Evolutionary conservation across 2,329 filamentous ascomycete genomes (phyloP).

Genomic region (Botrytis byssoidea): DNA sequence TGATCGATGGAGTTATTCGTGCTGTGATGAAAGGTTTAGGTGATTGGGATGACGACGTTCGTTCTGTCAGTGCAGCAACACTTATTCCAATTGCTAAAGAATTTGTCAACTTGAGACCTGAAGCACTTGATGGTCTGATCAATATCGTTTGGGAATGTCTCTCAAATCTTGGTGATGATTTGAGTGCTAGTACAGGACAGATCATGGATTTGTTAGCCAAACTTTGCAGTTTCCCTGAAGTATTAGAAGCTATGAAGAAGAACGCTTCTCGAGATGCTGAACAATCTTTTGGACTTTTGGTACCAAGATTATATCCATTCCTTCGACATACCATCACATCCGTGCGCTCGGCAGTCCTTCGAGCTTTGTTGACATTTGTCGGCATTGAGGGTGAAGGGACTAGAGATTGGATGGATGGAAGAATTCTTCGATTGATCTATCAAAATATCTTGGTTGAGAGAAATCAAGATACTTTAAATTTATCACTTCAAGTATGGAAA

Average conservation of each 20-base stretch:
- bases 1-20: constrained; percentile 89
- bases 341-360: constrained; percentile 87
- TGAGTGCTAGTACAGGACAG: constrained; percentile 94
- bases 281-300: constrained; percentile 86
- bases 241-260: constrained; percentile 87
- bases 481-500: constrained; percentile 85
- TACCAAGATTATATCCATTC: constrained; percentile 93
- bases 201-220: constrained; percentile 98
- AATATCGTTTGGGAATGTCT: constrained; percentile 97
- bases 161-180: constrained; percentile 92
- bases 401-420: constrained; percentile 89
- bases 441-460: constrained; percentile 94
- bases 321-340: constrained; percentile 95
- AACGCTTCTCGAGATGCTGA: constrained; percentile 81
- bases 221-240: constrained; percentile 89
- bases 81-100: constrained; percentile 94
- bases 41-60: constrained; percentile 91
- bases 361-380: constrained; percentile 89
- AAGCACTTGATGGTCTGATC: constrained; percentile 76
- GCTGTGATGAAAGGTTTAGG: constrained; percentile 94
- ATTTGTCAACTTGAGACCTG: constrained; percentile 81
- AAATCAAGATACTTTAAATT: constrained; percentile 75
- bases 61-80: constrained; percentile 95
- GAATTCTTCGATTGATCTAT: constrained; percentile 82
- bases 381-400: constrained; percentile 77